These are phyloP conservation scores for Dioszegia hungarica DNA, from an alignment of 768 basidiomycete species.

Conservation along the genomic window DNA sequence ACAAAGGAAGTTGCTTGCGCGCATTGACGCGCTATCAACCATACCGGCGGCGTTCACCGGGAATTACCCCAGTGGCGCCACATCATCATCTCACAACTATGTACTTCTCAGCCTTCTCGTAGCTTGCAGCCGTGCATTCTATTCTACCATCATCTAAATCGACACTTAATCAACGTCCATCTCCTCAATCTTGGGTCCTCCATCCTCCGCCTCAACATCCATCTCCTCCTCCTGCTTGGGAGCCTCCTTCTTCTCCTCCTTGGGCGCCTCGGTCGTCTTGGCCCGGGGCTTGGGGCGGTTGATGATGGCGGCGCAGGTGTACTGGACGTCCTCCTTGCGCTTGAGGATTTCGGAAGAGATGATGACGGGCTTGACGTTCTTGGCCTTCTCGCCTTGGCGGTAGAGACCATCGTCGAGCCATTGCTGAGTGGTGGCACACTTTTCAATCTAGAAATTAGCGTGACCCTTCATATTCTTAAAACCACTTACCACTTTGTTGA, in stretches of 20 bases:
- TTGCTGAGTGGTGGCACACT: slow-evolving; percentile 80
- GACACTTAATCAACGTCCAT: slow-evolving; percentile 49
- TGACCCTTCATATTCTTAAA: not conserved
- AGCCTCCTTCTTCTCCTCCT: slow-evolving; percentile 38
- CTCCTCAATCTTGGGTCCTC: slow-evolving; percentile 41
- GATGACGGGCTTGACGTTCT: slow-evolving; percentile 81
- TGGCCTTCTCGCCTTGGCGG: slow-evolving; percentile 78
- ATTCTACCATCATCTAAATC: not conserved
- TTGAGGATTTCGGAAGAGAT: slow-evolving; percentile 76
- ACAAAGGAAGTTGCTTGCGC: slow-evolving; percentile 1
- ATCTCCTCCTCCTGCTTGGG: slow-evolving; percentile 35
- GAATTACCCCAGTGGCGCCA: not conserved
- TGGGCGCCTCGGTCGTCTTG: slow-evolving; percentile 49
- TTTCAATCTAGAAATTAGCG: slow-evolving; percentile 63
- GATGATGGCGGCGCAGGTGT: slow-evolving; percentile 83
- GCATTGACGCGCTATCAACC: not conserved
- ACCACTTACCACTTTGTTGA: slow-evolving; percentile 47
- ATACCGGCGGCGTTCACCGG: slow-evolving; percentile 4
- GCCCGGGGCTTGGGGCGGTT: slow-evolving; percentile 89
- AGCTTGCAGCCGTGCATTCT: no score
- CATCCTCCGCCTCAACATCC: slow-evolving; percentile 38
- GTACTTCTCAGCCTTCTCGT: no score
- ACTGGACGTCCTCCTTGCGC: slow-evolving; percentile 88
- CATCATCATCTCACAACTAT: not conserved
- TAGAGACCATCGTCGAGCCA: slow-evolving; percentile 93